A percentile compares a stretch with the other conserved stretches of the same genome.
Conservation (phyloP, 345 rosid species). For the Citrus inodora region DNA sequence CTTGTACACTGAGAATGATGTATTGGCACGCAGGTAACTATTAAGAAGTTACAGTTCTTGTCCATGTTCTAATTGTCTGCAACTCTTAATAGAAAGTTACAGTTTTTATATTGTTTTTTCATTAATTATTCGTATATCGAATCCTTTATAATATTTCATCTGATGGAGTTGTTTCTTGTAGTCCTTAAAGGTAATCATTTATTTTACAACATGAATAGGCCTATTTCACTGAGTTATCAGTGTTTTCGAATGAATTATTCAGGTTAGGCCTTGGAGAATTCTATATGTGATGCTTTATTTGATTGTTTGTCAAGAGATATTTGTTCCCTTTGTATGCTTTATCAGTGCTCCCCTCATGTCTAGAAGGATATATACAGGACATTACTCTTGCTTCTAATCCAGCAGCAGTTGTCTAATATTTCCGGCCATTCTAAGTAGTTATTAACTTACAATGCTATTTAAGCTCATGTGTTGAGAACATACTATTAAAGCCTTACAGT, state of each 20-base stretch:
- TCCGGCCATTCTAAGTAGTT: no score
- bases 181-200: background rate
- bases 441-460: background rate
- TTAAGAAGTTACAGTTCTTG: background rate
- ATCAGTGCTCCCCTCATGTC: background rate
- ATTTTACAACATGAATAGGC: background rate
- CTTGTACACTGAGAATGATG: slow-evolving; percentile 76
- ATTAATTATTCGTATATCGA: background rate
- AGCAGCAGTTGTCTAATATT: background rate
- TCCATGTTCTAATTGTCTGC: background rate
- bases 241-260: background rate
- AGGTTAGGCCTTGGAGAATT: background rate
- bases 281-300: background rate
- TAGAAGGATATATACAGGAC: background rate
- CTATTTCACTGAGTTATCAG: background rate
- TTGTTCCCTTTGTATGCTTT: background rate
- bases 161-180: background rate
- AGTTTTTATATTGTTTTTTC: background rate
- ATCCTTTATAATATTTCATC: background rate
- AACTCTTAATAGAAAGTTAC: background rate
- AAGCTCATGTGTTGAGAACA: background rate
- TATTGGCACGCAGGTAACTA: slow-evolving; percentile 69
- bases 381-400: background rate
- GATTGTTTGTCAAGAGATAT: background rate
- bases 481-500: background rate